Percentiles rank a stretch among this genome's conserved stretches.
Conservation (phyloP, 306 rosid species). For the Abrus pulchellus region DNA sequence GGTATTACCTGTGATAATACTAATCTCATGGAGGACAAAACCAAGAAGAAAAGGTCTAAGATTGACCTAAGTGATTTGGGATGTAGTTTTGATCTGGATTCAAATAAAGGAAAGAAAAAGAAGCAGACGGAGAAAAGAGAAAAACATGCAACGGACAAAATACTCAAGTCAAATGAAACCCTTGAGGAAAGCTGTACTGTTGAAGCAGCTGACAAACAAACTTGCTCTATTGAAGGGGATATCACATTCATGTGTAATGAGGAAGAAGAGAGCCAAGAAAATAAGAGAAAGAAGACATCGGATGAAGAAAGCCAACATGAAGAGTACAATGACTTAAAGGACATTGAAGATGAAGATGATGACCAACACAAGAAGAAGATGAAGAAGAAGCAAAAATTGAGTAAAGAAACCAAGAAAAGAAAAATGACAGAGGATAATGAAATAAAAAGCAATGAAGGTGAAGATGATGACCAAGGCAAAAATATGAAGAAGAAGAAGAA, state of each 20-base stretch:
- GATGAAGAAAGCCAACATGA: slow-evolving; percentile 12
- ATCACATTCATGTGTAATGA: not conserved
- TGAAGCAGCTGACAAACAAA: not conserved
- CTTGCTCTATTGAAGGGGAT: not conserved
- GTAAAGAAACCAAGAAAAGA: slow-evolving; percentile 13
- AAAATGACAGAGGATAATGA: not conserved
- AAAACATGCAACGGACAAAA: not conserved
- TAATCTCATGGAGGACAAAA: slow-evolving; percentile 41
- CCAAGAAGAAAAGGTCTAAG: slow-evolving; percentile 14
- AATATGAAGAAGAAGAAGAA: slow-evolving; percentile 35
- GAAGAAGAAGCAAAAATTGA: slow-evolving; percentile 32
- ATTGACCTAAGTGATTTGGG: slow-evolving; percentile 19
- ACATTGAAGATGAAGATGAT: too few relatives aligned
- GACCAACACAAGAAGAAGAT: not conserved
- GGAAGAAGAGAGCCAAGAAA: slow-evolving; percentile 37
- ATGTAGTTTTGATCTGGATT: not conserved
- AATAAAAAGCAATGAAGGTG: slow-evolving; percentile 2
- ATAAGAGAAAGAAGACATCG: slow-evolving; percentile 35
- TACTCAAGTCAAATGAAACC: not conserved
- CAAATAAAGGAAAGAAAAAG: slow-evolving; percentile 22
- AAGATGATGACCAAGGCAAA: slow-evolving; percentile 36
- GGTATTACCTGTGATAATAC: not conserved
- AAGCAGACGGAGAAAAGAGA: slow-evolving; percentile 17
- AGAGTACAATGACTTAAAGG: too few relatives aligned
- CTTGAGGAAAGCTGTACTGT: slow-evolving; percentile 24